A percentile compares a stretch with the other conserved stretches of the same genome.
Evolutionary conservation across 1,284 basidiomycete genomes (phyloP).

Genomic region (Marasmius tenuissimus): DNA sequence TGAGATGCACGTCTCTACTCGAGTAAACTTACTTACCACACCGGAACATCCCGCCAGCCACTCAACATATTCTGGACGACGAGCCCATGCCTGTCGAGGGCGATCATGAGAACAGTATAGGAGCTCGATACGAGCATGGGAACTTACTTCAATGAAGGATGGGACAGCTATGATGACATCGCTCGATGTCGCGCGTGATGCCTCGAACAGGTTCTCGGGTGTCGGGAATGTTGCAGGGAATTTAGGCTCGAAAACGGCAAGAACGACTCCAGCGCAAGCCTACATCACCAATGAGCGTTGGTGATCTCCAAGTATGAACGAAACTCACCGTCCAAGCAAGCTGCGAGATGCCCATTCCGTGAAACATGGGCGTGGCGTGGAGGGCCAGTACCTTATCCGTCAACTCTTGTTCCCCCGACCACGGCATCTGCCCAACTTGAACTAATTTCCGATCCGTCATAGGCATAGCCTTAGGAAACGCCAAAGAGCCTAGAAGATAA

Average conservation of each 20-base stretch:
- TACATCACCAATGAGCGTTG: no score
- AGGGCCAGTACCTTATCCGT: conserved; percentile 1
- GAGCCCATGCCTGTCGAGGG: conserved; percentile 12
- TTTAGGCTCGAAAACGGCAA: conserved; percentile 22
- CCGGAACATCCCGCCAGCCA: not conserved
- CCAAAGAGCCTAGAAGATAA: conserved; percentile 11
- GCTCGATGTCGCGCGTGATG: conserved; percentile 14
- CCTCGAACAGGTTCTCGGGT: conserved; percentile 23
- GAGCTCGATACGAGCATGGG: no score
- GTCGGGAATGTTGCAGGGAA: conserved; percentile 22
- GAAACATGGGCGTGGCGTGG: conserved; percentile 16
- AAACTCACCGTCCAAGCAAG: conserved; percentile 11
- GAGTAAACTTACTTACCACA: not conserved
- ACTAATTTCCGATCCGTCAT: conserved; percentile 8
- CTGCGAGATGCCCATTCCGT: conserved; percentile 11
- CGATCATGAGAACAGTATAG: no score
- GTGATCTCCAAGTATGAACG: not conserved
- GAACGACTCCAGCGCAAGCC: conserved; percentile 16
- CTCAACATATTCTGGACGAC: conserved; percentile 5
- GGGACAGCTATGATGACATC: conserved; percentile 25
- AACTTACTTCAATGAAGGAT: conserved; percentile 21
- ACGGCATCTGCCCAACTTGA: conserved; percentile 2
- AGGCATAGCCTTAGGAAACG: conserved; percentile 17
- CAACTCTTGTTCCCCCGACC: conserved; percentile 10
- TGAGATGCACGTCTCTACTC: not conserved